A percentile compares a stretch with the other conserved stretches of the same genome.
Evolutionary conservation across 2,329 filamentous ascomycete genomes (phyloP).

Genomic region (Cercospora sesami): DNA sequence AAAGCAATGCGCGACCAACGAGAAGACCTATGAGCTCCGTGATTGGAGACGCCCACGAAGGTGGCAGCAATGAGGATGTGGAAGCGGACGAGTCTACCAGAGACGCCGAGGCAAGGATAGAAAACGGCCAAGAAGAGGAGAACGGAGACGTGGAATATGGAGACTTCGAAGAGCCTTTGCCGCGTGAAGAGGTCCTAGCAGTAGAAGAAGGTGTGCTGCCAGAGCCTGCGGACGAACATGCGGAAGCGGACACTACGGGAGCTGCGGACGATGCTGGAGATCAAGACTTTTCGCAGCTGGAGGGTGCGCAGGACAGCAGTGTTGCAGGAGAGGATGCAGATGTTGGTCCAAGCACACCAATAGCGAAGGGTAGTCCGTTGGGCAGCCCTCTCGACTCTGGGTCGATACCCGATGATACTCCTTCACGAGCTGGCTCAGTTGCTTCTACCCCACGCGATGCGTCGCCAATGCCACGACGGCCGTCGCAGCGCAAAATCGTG

Average conservation of each 20-base stretch:
- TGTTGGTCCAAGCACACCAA: constrained; percentile 29
- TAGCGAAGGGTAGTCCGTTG: constrained; percentile 35
- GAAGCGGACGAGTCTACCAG: constrained; percentile 41
- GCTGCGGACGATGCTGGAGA: constrained; percentile 25
- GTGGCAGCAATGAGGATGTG: constrained; percentile 58
- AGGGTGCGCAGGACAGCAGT: constrained; percentile 12
- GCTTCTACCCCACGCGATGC: constrained; percentile 70
- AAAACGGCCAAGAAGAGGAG: constrained; percentile 19
- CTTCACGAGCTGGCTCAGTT: constrained; percentile 69
- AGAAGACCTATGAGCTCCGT: constrained; percentile 68
- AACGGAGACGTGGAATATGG: constrained; percentile 19
- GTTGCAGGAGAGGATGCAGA: constrained; percentile 22
- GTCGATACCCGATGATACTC: constrained; percentile 80
- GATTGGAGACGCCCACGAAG: constrained; percentile 62
- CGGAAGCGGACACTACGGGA: constrained; percentile 20
- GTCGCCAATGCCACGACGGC: constrained; percentile 50
- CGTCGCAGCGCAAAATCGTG: constrained; percentile 57
- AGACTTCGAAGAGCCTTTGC: constrained; percentile 22
- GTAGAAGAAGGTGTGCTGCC: constrained; percentile 23
- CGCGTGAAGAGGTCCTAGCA: constrained; percentile 16
- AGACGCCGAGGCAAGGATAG: constrained; percentile 31
- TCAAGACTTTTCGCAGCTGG: constrained; percentile 31
- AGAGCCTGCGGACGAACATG: constrained; percentile 6
- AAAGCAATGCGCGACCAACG: constrained; percentile 55
- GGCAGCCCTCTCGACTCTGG: constrained; percentile 70